Conservation (phyloP, 768 basidiomycete species). For the Polyporus arcularius region DNA sequence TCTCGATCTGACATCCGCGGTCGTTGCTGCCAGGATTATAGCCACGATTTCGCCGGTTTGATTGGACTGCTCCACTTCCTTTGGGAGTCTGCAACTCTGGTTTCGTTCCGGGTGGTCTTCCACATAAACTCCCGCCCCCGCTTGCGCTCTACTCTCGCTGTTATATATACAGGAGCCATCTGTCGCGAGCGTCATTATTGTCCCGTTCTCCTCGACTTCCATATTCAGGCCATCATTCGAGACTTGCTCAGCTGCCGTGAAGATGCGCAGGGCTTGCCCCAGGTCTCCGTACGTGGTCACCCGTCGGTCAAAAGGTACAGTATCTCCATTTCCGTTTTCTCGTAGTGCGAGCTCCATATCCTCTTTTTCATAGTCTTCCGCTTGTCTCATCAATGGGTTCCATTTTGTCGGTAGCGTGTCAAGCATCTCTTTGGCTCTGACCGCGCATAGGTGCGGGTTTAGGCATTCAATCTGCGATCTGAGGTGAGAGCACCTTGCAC, state of each 20-base stretch:
- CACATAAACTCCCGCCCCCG: constrained; percentile 5
- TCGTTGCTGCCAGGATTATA: not conserved
- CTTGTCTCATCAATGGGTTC: not conserved
- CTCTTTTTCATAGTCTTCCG: constrained; percentile 5
- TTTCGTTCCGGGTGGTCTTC: not conserved
- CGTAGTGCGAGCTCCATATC: not conserved
- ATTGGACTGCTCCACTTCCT: not conserved
- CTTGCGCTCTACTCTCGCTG: not conserved
- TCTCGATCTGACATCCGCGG: not conserved
- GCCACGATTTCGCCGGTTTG: constrained; percentile 1
- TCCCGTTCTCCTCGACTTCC: not conserved
- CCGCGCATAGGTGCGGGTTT: not conserved
- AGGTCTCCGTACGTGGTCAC: not conserved
- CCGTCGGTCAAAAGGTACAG: not conserved
- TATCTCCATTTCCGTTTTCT: not conserved
- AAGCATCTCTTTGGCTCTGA: not conserved
- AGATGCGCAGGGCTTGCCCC: not conserved
- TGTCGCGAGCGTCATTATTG: not conserved
- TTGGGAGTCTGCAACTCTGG: not conserved
- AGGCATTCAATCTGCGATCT: not conserved
- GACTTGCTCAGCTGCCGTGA: not conserved
- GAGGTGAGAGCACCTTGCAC: not conserved
- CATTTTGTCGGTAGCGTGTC: not conserved
- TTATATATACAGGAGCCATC: constrained; percentile 4
- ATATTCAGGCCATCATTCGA: not conserved